A percentile compares a stretch with the other conserved stretches of the same genome.
Evolutionary conservation across 371 early-diverging fungal genomes (phyloP).

Genomic region (Mucor racemosus): DNA sequence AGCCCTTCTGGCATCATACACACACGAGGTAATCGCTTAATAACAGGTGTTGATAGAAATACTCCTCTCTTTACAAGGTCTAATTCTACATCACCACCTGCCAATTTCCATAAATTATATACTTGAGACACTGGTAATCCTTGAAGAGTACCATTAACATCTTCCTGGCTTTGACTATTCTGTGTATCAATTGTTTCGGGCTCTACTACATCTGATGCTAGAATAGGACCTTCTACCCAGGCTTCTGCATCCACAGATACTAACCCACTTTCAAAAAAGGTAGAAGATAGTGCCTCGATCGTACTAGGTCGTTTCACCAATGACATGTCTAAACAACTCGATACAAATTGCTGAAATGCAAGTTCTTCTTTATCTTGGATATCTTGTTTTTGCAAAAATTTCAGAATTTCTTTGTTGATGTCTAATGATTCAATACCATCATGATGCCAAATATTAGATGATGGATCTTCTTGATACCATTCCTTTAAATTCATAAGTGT

Average conservation of each 20-base stretch:
- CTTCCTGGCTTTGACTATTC: conserved; percentile 18
- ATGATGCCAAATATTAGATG: conserved; percentile 37
- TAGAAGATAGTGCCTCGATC: conserved; percentile 21
- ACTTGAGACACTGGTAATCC: conserved; percentile 58
- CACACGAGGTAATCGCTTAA: conserved; percentile 61
- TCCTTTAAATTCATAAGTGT: conserved; percentile 40
- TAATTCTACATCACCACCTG: conserved; percentile 69
- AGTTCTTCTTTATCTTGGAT: conserved; percentile 16
- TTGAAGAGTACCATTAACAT: conserved; percentile 28
- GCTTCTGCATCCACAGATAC: conserved; percentile 3
- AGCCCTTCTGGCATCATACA: conserved; percentile 50
- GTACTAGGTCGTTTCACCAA: conserved; percentile 18
- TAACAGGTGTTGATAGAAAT: conserved; percentile 62
- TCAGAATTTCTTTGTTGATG: conserved; percentile 39
- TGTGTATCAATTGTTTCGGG: conserved; percentile 31
- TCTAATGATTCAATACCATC: conserved; percentile 37
- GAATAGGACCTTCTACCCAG: conserved; percentile 46
- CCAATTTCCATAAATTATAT: conserved; percentile 68
- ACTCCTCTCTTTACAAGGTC: conserved; percentile 62
- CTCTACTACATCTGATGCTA: conserved; percentile 41
- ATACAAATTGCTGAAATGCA: conserved; percentile 32
- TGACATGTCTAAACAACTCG: conserved; percentile 33
- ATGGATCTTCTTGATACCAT: conserved; percentile 32
- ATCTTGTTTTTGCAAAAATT: conserved; percentile 35
- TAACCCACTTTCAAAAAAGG: conserved; percentile 24